Evolutionary conservation across 164 flowering plant species (phyloP), one percentile per base, ranked within the genome.

Genomic region (Warburgia ugandensis): DNA sequence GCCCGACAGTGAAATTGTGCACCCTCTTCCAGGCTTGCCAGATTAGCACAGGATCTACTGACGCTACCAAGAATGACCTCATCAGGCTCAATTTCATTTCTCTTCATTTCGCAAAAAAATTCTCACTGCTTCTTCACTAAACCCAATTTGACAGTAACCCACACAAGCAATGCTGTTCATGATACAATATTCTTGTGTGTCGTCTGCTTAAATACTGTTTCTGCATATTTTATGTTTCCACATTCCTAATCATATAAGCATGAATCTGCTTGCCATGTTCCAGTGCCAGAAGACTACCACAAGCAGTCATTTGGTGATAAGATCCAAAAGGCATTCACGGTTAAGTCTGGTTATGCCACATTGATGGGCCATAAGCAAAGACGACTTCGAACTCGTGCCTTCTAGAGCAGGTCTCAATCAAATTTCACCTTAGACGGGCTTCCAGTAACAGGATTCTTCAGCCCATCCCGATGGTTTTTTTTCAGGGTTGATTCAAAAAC

Each of bases 141-240:
- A 66, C 6, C 94, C 95, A 61, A 80, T 90, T 63, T 86, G 84
- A 21, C 90, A 76, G 63, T 80, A 90, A 19, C 94, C 97, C n/a
- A n/a, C 55, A 82, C 91, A 23, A 86, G 63, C 83, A 90, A 68
- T 41, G 95, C 80, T n/a, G 94, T 90, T 91, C 97, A 90, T 4
- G 95, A 80, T 8, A 85, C 75, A 31, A 78, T 79, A 64, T 90
- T 86, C 72, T 64, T 81, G 30, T 40, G 16, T 14, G 28, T 30
- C 92, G 84, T 89, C 61, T 61, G 68, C 60, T 59, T 65, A 50
- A 89, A 86, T 36, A 83, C 80, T 27, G 52, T 27, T 51, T 86
- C 92, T 20, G 95, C 90, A 65, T 44, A 75, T 39, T 41, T 61
- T 48, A 83, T 65, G 58, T 53, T 60, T 52, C 63, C 67, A 56